phyloP scores from a whole-genome alignment of 2,329 filamentous ascomycete species.

The Periconia digitata region DNA sequence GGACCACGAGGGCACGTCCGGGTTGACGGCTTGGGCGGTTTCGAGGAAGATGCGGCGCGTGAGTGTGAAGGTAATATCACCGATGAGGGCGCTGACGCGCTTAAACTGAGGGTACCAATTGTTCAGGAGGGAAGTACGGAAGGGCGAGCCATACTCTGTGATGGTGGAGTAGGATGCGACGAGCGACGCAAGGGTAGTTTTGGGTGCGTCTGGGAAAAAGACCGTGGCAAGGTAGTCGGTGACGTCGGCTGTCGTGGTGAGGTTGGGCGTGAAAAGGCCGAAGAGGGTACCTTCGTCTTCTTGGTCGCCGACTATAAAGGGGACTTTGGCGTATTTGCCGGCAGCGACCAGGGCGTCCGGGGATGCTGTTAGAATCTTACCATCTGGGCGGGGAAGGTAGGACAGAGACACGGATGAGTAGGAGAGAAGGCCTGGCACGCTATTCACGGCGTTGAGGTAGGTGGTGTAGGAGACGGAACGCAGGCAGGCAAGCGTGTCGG shows the following conservation, averaged over 20 bases:
- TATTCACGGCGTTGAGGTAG: conserved; percentile 66
- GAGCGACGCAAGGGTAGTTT: conserved; percentile 55
- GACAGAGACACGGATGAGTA: conserved; percentile 71
- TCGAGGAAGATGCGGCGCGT: conserved; percentile 67
- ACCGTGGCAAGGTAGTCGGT: conserved; percentile 63
- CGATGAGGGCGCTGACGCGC: conserved; percentile 72
- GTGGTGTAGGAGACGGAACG: conserved; percentile 49
- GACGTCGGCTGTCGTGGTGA: conserved; percentile 62
- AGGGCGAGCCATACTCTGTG: conserved; percentile 66
- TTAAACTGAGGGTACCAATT: conserved; percentile 77
- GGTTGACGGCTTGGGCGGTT: conserved; percentile 49
- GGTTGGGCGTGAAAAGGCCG: conserved; percentile 67
- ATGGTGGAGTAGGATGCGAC: conserved; percentile 65
- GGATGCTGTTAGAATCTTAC: conserved; percentile 61
- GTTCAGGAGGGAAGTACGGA: conserved; percentile 68
- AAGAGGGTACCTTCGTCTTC: conserved; percentile 82
- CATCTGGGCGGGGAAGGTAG: conserved; percentile 75
- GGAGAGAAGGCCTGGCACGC: conserved; percentile 67
- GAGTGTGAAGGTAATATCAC: conserved; percentile 75
- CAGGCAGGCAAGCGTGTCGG: conserved; percentile 52
- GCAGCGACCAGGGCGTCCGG: conserved; percentile 59
- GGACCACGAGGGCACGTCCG: conserved; percentile 68
- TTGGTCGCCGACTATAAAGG: conserved; percentile 71
- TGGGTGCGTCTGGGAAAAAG: conserved; percentile 63
- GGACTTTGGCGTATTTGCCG: conserved; percentile 61